A percentile compares a stretch with the other conserved stretches of the same genome.
These are phyloP conservation scores for Reticulomyxa filosa DNA, from an alignment of 78 protist genomes.

Conservation along the genomic window DNA sequence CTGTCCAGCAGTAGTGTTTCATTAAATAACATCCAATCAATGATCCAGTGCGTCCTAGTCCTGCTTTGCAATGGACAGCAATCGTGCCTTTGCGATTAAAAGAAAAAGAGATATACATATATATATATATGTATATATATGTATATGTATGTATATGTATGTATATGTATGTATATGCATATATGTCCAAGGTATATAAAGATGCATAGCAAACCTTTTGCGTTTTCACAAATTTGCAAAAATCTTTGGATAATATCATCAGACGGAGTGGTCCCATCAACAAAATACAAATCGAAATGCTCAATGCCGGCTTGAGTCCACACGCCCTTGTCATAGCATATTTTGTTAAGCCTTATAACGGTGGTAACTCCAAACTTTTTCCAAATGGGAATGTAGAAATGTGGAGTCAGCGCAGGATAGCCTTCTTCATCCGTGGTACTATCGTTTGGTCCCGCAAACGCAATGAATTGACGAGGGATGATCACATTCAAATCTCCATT, in stretches of 20 bases:
- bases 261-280: constrained; percentile 53
- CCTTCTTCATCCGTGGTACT: constrained; percentile 5
- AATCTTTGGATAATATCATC: constrained; percentile 26
- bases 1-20: constrained; percentile 39
- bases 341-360: constrained; percentile 45
- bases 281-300: constrained; percentile 41
- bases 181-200: too few relatives aligned
- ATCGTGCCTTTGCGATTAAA: too few relatives aligned
- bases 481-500: constrained; percentile 70
- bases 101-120: too few relatives aligned
- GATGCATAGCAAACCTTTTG: too few relatives aligned
- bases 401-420: constrained; percentile 11
- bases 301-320: constrained; percentile 15
- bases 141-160: too few relatives aligned
- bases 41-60: constrained; percentile 41
- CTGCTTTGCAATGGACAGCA: constrained; percentile 44
- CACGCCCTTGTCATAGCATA: constrained; percentile 34
- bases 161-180: too few relatives aligned
- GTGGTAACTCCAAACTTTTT: constrained; percentile 14
- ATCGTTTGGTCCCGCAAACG: constrained; percentile 38
- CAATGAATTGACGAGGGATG: constrained; percentile 44
- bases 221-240: constrained; percentile 23
- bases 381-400: constrained; percentile 11
- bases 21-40: constrained; percentile 44
- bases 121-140: too few relatives aligned